Conservation (phyloP, 495 filamentous ascomycete genomes). For the Xylaria longipes region DNA sequence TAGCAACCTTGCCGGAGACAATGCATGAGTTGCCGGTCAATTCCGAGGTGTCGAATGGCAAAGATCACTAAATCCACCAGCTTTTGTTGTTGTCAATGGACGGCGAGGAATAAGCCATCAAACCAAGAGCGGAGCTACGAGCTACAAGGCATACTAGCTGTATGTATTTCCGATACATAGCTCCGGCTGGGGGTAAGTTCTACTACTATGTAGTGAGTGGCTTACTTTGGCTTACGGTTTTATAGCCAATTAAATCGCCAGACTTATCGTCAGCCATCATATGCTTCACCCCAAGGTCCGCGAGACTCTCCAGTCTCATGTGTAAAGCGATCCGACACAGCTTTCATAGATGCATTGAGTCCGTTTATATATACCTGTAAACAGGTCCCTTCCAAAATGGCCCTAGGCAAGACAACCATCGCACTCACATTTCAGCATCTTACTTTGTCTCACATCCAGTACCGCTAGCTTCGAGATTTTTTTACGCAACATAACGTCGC, state of each 20-base stretch:
- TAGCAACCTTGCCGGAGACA: neutral
- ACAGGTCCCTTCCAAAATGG: neutral
- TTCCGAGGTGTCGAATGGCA: neutral
- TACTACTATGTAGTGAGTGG: too few species aligned
- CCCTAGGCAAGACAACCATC: neutral
- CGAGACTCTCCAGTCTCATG: neutral
- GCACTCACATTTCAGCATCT: neutral
- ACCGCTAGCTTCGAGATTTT: neutral
- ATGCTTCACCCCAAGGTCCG: neutral
- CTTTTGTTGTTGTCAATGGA: neutral
- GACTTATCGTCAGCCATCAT: conserved; percentile 20
- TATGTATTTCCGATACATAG: conserved; percentile 18
- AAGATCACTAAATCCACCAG: neutral
- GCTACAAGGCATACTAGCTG: too few species aligned
- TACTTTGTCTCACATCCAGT: neutral
- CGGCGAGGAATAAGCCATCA: conserved; percentile 16
- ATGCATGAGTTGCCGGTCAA: neutral
- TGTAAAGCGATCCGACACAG: neutral
- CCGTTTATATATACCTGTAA: conserved; percentile 12
- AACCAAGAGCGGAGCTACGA: neutral
- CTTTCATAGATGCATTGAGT: neutral
- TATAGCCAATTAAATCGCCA: conserved; percentile 20
- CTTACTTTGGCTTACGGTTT: conserved; percentile 28
- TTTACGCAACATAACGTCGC: neutral
- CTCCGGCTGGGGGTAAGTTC: neutral